Percentiles rank a stretch among this genome's conserved stretches.
These are phyloP conservation scores for Sambucus nigra DNA, from an alignment of 129 eudicot species.

Conservation along the genomic window DNA sequence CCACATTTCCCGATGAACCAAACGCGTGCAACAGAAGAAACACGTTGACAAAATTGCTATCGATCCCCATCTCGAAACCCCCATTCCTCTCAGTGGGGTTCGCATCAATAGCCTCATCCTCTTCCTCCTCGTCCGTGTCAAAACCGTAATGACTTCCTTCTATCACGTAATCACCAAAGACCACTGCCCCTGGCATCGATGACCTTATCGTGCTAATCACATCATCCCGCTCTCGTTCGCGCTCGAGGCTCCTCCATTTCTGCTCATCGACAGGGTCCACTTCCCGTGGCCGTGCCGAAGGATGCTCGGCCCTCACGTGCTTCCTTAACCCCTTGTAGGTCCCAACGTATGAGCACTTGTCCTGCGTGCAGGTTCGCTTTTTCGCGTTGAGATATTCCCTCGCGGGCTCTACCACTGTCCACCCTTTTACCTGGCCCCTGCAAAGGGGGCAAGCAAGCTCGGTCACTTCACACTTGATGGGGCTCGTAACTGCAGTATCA, in stretches of 20 bases:
- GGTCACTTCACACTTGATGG: constrained; percentile 36
- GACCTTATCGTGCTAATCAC: constrained; percentile 75
- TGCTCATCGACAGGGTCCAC: constrained; percentile 81
- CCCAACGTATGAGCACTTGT: constrained; percentile 63
- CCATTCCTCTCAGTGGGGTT: constrained; percentile 24
- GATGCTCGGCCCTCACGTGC: constrained; percentile 71
- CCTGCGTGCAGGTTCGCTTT: constrained; percentile 71
- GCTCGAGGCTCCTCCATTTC: constrained; percentile 78
- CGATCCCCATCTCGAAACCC: constrained; percentile 38
- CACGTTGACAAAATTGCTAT: constrained; percentile 44
- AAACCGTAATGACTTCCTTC: constrained; percentile 40
- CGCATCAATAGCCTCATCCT: constrained; percentile 32
- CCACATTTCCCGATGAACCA: constrained; percentile 35
- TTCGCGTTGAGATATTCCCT: constrained; percentile 63
- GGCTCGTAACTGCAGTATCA: constrained; percentile 18
- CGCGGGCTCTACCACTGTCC: constrained; percentile 82
- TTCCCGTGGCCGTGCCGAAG: constrained; percentile 66
- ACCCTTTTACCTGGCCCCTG: constrained; percentile 91
- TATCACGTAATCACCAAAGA: constrained; percentile 79
- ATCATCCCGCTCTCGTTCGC: constrained; percentile 68
- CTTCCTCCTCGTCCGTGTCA: constrained; percentile 44
- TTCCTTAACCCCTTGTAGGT: constrained; percentile 61
- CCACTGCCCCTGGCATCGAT: constrained; percentile 79
- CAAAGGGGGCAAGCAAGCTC: constrained; percentile 86
- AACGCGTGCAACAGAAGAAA: constrained; percentile 52